A percentile compares a stretch with the other conserved stretches of the same genome.
These are phyloP conservation scores for maize (Zea mays) DNA, from an alignment of 176 grass and related monocot species.

Conservation along the genomic window Zm-B73-REFERENCE-NAM-5.0 NC_050101.1:162946501-162947000, in stretches of 20 bases:
- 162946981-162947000: conserved; percentile 63
- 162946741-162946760: not conserved
- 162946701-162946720: conserved; percentile 33
- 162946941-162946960: conserved; percentile 11
- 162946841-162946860: conserved; percentile 95
- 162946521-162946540: not conserved
- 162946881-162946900: conserved; percentile 71
- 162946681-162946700: conserved; percentile 17
- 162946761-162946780: conserved; percentile 14
- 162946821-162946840: conserved; percentile 64
- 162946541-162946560: not conserved
- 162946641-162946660: not conserved
- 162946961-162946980: conserved; percentile 59
- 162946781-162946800: not conserved
- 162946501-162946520: not conserved
- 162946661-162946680: conserved; percentile 24
- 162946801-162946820: not conserved
- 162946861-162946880: conserved; percentile 80
- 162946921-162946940: conserved; percentile 12
- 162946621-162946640: conserved; percentile 18
- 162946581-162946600: not conserved
- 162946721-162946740: conserved; percentile 20
- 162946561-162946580: not conserved
- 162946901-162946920: conserved; percentile 14
- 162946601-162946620: not conserved